Evolutionary conservation across 768 basidiomycete species (phyloP).

Genomic region (Cystobasidium ongulense): DNA sequence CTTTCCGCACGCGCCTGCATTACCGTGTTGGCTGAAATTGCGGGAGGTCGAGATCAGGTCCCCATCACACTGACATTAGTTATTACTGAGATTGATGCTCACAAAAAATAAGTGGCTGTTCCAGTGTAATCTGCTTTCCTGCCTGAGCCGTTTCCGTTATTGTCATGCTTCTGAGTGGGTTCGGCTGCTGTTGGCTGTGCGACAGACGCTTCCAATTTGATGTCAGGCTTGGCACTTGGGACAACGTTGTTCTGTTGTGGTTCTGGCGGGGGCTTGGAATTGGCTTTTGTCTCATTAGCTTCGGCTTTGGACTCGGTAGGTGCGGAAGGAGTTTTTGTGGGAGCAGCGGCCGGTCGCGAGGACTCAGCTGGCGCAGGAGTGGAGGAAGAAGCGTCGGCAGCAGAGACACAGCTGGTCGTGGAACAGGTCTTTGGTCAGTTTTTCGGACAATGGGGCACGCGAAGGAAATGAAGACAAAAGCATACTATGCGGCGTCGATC

Average conservation of each 20-base stretch:
- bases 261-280: background rate
- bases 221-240: too few relatives aligned
- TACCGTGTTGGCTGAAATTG: background rate
- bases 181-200: too few relatives aligned
- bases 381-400: background rate
- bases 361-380: too few relatives aligned
- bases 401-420: background rate
- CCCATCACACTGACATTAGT: too few relatives aligned
- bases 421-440: too few relatives aligned
- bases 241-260: background rate
- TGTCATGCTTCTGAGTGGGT: background rate
- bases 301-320: background rate
- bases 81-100: background rate
- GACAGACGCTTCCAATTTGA: too few relatives aligned
- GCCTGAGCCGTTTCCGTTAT: background rate
- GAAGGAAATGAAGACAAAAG: background rate
- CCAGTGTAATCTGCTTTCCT: background rate
- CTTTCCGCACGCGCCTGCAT: conserved; percentile 1
- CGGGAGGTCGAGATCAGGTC: background rate
- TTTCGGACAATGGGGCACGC: too few relatives aligned
- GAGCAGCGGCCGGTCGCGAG: too few relatives aligned
- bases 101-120: background rate
- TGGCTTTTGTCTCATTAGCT: background rate
- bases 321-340: too few relatives aligned
- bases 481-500: conserved; percentile 11